Conservation (phyloP, 495 filamentous ascomycete species). For the Staphylotrichum longicolle region DNA sequence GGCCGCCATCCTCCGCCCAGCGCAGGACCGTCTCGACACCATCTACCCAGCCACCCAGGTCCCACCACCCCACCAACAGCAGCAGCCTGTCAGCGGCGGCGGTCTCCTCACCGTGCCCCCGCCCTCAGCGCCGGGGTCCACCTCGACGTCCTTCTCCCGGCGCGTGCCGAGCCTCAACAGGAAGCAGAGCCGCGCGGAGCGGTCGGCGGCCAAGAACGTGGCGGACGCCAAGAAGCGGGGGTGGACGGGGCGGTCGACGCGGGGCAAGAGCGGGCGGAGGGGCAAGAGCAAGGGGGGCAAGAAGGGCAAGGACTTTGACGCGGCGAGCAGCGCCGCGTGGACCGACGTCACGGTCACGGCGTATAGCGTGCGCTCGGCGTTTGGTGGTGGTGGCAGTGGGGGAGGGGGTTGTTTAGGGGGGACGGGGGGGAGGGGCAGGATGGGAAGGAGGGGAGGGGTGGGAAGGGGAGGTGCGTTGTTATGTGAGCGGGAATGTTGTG, state of each 20-base stretch:
- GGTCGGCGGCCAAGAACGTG: slow-evolving; percentile 55
- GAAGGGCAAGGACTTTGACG: slow-evolving; percentile 39
- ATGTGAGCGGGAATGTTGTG: slow-evolving; percentile 41
- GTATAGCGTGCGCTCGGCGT: slow-evolving; percentile 26
- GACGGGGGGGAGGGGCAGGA: not conserved
- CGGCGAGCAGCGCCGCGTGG: slow-evolving; percentile 44
- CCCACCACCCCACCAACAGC: slow-evolving; percentile 63
- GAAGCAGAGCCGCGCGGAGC: slow-evolving; percentile 51
- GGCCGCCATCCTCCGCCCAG: slow-evolving; percentile 43
- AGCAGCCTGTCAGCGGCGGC: slow-evolving; percentile 30
- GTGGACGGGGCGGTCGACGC: slow-evolving; percentile 48
- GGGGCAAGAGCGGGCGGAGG: slow-evolving; percentile 31
- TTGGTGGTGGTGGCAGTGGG: slow-evolving; percentile 4
- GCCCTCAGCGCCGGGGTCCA: slow-evolving; percentile 17
- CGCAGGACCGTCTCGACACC: slow-evolving; percentile 62
- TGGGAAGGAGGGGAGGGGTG: slow-evolving; percentile 17
- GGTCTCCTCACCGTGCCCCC: slow-evolving; percentile 48
- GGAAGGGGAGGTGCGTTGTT: slow-evolving; percentile 51
- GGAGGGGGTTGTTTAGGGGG: slow-evolving; percentile 1
- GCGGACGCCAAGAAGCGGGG: slow-evolving; percentile 53
- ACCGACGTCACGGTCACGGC: slow-evolving; percentile 48
- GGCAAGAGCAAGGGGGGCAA: slow-evolving; percentile 21
- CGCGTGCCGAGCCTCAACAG: slow-evolving; percentile 40
- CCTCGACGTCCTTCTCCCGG: slow-evolving; percentile 29
- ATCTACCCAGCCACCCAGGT: slow-evolving; percentile 61